These are phyloP conservation scores for Candida palmyrensis DNA, from an alignment of 805 yeast species.

Conservation along the genomic window DNA sequence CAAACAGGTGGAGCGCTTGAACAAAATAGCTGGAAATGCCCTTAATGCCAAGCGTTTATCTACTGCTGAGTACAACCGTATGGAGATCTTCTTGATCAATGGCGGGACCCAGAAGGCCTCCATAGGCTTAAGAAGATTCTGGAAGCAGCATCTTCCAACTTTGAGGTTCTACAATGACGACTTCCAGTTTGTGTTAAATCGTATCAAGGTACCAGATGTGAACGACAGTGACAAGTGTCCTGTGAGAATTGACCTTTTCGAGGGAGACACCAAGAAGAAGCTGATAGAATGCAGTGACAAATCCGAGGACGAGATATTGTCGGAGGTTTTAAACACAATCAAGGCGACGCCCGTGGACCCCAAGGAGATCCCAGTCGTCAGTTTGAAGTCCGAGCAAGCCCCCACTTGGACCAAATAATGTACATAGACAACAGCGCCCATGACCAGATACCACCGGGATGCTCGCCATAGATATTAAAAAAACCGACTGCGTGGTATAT, in stretches of 20 bases:
- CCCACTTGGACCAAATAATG: conserved; percentile 1
- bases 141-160: conserved; percentile 71
- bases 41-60: conserved; percentile 29
- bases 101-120: conserved; percentile 47
- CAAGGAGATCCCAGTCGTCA: conserved; percentile 32
- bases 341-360: conserved; percentile 49
- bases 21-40: conserved; percentile 47
- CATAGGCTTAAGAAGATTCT: conserved; percentile 67
- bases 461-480: no score
- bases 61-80: conserved; percentile 19
- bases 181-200: conserved; percentile 53
- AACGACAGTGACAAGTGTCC: conserved; percentile 44
- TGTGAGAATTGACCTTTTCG: conserved; percentile 37
- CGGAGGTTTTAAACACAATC: conserved; percentile 46
- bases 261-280: conserved; percentile 31
- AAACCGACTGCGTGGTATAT: no score
- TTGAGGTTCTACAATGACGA: conserved; percentile 80
- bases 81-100: conserved; percentile 47
- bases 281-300: conserved; percentile 51
- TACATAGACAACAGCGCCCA: conserved; percentile 1
- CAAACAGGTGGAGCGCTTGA: conserved; percentile 47
- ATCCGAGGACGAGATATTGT: conserved; percentile 49
- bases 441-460: background rate
- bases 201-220: conserved; percentile 41
- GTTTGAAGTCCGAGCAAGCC: background rate